Evolutionary conservation across 495 filamentous ascomycete species (phyloP).

Genomic region (Podospora pseudocomata): DNA sequence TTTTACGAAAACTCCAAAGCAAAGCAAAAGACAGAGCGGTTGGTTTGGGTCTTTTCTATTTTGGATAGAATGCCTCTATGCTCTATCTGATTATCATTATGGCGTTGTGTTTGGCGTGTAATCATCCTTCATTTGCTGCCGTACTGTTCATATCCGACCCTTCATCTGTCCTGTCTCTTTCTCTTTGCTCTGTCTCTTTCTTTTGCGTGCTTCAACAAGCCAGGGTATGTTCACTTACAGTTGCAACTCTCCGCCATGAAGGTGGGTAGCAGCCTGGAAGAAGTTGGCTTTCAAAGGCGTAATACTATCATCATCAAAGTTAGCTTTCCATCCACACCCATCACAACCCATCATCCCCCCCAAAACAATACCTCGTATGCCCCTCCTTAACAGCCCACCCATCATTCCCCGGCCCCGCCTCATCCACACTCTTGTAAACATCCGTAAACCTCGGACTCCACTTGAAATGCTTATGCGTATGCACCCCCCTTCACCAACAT

Average conservation of each 20-base stretch:
- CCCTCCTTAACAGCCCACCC: constrained; percentile 90
- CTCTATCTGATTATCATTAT: constrained; percentile 21
- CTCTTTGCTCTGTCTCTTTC: constrained; percentile 14
- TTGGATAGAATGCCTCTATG: constrained; percentile 21
- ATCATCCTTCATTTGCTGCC: not conserved
- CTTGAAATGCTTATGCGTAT: constrained; percentile 83
- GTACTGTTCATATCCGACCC: constrained; percentile 5
- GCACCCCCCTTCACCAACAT: constrained; percentile 22
- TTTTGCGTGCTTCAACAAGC: constrained; percentile 1
- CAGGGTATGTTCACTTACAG: constrained; percentile 63
- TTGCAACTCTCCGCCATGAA: constrained; percentile 70
- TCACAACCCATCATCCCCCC: not conserved
- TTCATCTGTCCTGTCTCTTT: not conserved
- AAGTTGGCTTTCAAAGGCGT: constrained; percentile 92
- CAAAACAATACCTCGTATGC: constrained; percentile 87
- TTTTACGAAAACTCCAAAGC: not conserved
- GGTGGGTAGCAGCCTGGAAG: constrained; percentile 64
- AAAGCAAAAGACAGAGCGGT: not conserved
- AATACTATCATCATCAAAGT: constrained; percentile 53
- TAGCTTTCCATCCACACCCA: not conserved
- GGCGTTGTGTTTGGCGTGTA: constrained; percentile 3
- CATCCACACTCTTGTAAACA: constrained; percentile 78
- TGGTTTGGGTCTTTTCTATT: not conserved
- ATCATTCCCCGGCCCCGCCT: constrained; percentile 79
- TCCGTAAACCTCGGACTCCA: constrained; percentile 88